phyloP scores from a whole-genome alignment of 805 yeast species.

The Suhomyces prunicola region DNA sequence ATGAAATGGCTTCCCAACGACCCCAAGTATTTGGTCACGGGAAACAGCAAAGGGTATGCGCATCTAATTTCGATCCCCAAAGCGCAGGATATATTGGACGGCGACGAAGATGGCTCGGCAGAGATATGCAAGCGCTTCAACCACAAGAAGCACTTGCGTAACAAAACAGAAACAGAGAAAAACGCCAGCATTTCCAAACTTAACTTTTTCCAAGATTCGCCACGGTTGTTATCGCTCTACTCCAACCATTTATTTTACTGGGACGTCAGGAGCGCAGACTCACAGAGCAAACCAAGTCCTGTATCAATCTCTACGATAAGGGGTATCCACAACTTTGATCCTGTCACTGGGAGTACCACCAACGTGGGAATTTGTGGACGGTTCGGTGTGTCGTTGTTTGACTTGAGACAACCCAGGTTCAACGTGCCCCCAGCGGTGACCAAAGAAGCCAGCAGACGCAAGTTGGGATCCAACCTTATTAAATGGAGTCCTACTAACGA shows the following conservation, averaged over 20 bases:
- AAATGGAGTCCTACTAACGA: slow-evolving; percentile 62
- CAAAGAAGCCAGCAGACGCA: slow-evolving; percentile 12
- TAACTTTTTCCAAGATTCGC: slow-evolving; percentile 26
- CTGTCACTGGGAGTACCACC: slow-evolving; percentile 26
- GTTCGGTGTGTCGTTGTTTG: slow-evolving; percentile 73
- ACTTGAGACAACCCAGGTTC: slow-evolving; percentile 52
- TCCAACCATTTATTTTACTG: slow-evolving; percentile 72
- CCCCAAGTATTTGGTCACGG: slow-evolving; percentile 53
- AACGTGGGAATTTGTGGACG: slow-evolving; percentile 59
- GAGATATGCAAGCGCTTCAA: slow-evolving; percentile 76
- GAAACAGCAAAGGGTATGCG: slow-evolving; percentile 72
- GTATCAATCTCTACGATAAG: slow-evolving; percentile 48
- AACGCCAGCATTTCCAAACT: slow-evolving; percentile 25
- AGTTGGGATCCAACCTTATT: slow-evolving; percentile 39
- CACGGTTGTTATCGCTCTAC: slow-evolving; percentile 58
- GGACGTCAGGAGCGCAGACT: slow-evolving; percentile 60
- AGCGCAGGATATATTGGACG: slow-evolving; percentile 23
- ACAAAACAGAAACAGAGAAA: slow-evolving; percentile 23
- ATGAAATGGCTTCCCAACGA: slow-evolving; percentile 49
- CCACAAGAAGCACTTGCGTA: slow-evolving; percentile 62
- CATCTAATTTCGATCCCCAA: slow-evolving; percentile 71
- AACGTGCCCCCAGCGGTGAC: slow-evolving; percentile 25
- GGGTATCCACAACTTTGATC: slow-evolving; percentile 52
- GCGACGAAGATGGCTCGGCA: slow-evolving; percentile 47
- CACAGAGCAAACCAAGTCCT: slow-evolving; percentile 44